Base-by-base conservation (phyloP, 1,284 basidiomycete genomes). In the Puccinia hordei region DNA sequence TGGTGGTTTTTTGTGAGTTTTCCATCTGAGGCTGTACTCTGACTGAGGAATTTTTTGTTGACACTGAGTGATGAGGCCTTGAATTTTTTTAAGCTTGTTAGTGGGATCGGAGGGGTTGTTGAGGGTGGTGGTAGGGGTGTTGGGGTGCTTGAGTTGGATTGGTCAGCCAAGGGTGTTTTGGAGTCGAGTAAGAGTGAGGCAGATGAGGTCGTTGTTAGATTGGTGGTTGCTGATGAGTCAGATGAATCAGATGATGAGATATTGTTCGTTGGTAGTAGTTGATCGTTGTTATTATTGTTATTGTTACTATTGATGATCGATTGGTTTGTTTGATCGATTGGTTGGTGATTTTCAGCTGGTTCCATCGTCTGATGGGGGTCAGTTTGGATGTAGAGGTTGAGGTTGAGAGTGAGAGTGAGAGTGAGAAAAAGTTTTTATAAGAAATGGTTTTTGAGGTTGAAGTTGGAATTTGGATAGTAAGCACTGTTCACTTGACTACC, bases 31-130 rank as follows among this genome's bases (percentile, higher is more conserved):
- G 65, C 27, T 6, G 77, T 63, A 41, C 77, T 77, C 30, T 77
- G 75, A 44, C 75, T 79, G 46, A 79, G 66, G 68, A 79, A 79
- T 41, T 79, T 79, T 33, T 79, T 79, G 68, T 79, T 79, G 57
- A 79, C 77, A 53, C 68, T 79, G 17, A 79, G 44, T 12, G 77
- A 79, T 1, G 77, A 79, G 24, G 77, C 77, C 46, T 79, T 79
- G 57, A 79, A 79, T 44, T 79, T 79, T 63, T 80, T 80, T 2
- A 66, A 8, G 44, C 30, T 76, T 27, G 74, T 15, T 30, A 13
- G 27, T 68, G 12, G 19, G 38, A n/a, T 44, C 35, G 51, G n/a
- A 15, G 51, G 51, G 51, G 13, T 53, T 15, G 13, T 53, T 15
- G 59, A 15, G n/a, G 55, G 5, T 57, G 55, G n/a, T 57, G 22